Evolutionary conservation across 2,329 filamentous ascomycete species (phyloP), one percentile per base, ranked within the genome.

Genomic region (Leptographium wingfieldii): DNA sequence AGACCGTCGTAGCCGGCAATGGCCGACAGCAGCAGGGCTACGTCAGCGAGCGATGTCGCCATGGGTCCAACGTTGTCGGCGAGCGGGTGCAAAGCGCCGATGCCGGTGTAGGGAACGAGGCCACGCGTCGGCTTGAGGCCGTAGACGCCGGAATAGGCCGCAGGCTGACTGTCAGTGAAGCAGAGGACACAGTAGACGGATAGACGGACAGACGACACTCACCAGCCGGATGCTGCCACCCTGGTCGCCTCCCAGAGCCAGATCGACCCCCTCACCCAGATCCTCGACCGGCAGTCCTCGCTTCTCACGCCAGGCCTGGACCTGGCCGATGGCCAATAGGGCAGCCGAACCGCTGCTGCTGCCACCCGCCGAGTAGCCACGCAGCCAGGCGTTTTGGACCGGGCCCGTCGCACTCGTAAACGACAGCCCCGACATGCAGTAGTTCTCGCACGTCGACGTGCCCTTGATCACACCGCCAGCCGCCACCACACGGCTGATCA

Each of bases 401-500:
- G 84, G 83, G 63, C 91, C 90, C 70, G 87, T 88, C 67, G 88
- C 88, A 4, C 85, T 87, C 0, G 86, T 90, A 66, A 88, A 72
- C 68, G 16, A 68, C 66, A 55, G 68, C 64, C 66, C 75, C 81
- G 65, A 87, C 77, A 14, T 86, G 87, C 59, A 88, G 76, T 55
- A 69, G 61, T 35, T 66, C 69, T 92, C 88, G 69, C 90, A 86
- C 85, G 92, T 90, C 3, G 79, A 85, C 0, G 81, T 91, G 16
- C 87, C 88, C 10, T 89, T 73, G 29, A 90, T 74, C 16, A 92
- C 75, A 1, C 82, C 87, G 2, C 89, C 89, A 0, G 85, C 82
- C 59, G 87, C 83, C 66, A 70, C 64, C 6, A 73, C 65, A 6
- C 70, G 66, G 3, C 58, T 57, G 4, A 70, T 68, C 10, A 69